Evolutionary conservation across 352 stramenopile genomes (phyloP).

Genomic region (Globisporangium takayamanum): DNA sequence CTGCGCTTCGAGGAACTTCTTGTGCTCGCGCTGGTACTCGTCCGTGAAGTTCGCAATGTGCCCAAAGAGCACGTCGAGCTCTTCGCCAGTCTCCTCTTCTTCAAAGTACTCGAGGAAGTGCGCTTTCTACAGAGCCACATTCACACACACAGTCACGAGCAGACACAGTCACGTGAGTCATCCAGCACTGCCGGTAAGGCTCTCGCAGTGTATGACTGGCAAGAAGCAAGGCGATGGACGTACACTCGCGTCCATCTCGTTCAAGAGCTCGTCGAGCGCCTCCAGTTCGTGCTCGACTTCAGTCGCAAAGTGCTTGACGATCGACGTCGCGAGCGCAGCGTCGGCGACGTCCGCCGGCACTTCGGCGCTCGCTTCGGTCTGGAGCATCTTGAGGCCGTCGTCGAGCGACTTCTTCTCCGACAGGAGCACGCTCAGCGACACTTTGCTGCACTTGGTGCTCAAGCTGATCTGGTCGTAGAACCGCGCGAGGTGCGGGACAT

Average conservation of each 20-base stretch:
- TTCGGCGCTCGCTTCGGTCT: slow-evolving; percentile 39
- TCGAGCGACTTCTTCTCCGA: slow-evolving; percentile 72
- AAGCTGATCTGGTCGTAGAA: slow-evolving; percentile 79
- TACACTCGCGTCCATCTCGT: slow-evolving; percentile 50
- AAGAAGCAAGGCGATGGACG: slow-evolving; percentile 9
- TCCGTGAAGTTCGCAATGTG: slow-evolving; percentile 71
- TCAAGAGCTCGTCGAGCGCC: slow-evolving; percentile 36
- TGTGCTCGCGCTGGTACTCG: slow-evolving; percentile 68
- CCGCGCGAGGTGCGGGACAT: slow-evolving; percentile 60
- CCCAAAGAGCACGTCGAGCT: slow-evolving; percentile 64
- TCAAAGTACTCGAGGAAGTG: slow-evolving; percentile 81
- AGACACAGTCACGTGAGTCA: background rate
- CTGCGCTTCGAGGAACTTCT: slow-evolving; percentile 53
- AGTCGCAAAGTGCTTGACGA: slow-evolving; percentile 50
- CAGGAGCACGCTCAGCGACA: slow-evolving; percentile 53
- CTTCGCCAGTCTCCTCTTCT: slow-evolving; percentile 72
- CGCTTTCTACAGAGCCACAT: slow-evolving; percentile 36
- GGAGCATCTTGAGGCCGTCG: slow-evolving; percentile 44
- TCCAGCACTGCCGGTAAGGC: no score
- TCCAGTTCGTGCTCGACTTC: slow-evolving; percentile 58
- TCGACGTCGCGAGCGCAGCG: slow-evolving; percentile 34
- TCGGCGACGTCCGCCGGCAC: slow-evolving; percentile 22
- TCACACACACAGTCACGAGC: background rate
- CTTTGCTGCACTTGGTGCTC: slow-evolving; percentile 66
- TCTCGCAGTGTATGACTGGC: background rate